Percentiles rank a stretch among this genome's conserved stretches.
Conservation (phyloP, 176 grass and related monocot species). For the Echinochloa phyllopogon region DNA sequence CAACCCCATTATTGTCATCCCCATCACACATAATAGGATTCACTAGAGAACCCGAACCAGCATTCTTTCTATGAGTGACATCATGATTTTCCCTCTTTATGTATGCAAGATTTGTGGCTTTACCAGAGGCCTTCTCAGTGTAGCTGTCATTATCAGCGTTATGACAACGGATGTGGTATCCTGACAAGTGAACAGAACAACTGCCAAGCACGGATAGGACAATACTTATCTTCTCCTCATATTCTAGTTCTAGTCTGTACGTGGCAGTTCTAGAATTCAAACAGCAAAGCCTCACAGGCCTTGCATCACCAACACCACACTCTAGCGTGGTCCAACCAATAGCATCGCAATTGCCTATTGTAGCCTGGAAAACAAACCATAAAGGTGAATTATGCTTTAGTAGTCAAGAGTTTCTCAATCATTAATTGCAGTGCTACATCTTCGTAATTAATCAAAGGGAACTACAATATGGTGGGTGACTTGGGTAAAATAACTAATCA, state of each 20-base stretch:
- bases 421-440: neutral
- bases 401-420: neutral
- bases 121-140: neutral
- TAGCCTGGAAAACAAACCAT: slow-evolving; percentile 7
- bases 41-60: neutral
- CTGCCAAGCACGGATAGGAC: slow-evolving; percentile 58
- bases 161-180: slow-evolving; percentile 34
- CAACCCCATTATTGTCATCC: neutral
- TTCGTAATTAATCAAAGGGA: neutral
- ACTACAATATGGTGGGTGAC: too few species aligned
- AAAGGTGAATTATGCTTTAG: neutral
- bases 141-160: neutral
- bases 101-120: neutral
- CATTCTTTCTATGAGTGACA: neutral
- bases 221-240: slow-evolving; percentile 48
- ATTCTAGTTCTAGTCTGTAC: slow-evolving; percentile 57
- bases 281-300: slow-evolving; percentile 31
- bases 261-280: slow-evolving; percentile 30
- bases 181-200: slow-evolving; percentile 51
- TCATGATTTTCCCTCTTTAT: too few species aligned
- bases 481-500: too few species aligned
- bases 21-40: neutral
- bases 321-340: slow-evolving; percentile 27
- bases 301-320: slow-evolving; percentile 42
- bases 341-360: neutral